A percentile compares a stretch with the other conserved stretches of the same genome.
Conservation (phyloP, 2,329 filamentous ascomycete genomes). For the Fusarium dimerum region DNA sequence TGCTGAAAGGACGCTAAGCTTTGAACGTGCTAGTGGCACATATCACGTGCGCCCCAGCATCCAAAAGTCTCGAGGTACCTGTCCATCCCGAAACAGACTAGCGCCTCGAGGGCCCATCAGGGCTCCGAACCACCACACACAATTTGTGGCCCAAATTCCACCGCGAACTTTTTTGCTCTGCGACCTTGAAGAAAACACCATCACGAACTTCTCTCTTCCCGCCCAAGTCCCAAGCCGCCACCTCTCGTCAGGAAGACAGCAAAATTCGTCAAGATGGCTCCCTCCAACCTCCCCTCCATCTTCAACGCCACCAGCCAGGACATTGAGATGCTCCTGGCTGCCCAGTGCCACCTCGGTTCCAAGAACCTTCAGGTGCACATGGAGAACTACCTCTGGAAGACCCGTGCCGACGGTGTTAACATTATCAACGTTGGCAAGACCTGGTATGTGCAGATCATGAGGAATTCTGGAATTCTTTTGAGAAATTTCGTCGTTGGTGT, state of each 20-base stretch:
- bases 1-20: not conserved
- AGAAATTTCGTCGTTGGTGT: slow-evolving; percentile 1
- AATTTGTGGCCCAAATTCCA: slow-evolving; percentile 38
- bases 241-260: slow-evolving; percentile 35
- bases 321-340: slow-evolving; percentile 98
- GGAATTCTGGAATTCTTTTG: not conserved
- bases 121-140: slow-evolving; percentile 39
- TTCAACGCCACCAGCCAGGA: slow-evolving; percentile 98
- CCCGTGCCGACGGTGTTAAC: slow-evolving; percentile 96
- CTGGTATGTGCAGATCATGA: slow-evolving; percentile 64
- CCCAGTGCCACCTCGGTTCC: slow-evolving; percentile 93
- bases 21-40: slow-evolving; percentile 13
- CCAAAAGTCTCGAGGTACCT: slow-evolving; percentile 15
- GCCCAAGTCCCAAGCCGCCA: slow-evolving; percentile 28
- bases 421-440: slow-evolving; percentile 99
- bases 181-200: slow-evolving; percentile 28
- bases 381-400: slow-evolving; percentile 99
- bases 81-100: slow-evolving; percentile 18
- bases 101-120: slow-evolving; percentile 37
- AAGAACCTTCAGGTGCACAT: slow-evolving; percentile 99
- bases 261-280: slow-evolving; percentile 78
- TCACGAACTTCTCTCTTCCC: slow-evolving; percentile 31
- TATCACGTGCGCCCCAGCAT: slow-evolving; percentile 35
- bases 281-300: slow-evolving; percentile 86
- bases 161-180: slow-evolving; percentile 45